Base-by-base conservation (phyloP, 2,329 filamentous ascomycete species). In the Colletotrichum tofieldiae region DNA sequence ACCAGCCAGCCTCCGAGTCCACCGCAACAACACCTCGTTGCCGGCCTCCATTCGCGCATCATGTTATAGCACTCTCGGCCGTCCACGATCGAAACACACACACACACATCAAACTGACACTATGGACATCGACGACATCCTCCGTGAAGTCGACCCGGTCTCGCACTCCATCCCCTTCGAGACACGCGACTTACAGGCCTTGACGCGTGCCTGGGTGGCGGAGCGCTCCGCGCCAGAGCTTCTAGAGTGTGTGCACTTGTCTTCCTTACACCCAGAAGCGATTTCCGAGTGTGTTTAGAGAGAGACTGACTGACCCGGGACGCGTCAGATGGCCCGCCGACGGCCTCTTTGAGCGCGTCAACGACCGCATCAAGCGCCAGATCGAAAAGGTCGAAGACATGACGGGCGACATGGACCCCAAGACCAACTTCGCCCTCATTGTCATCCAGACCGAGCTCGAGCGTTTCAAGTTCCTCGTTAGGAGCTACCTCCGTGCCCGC, bases 371-470 rank as follows among this genome's bases (percentile, higher is more conserved):
- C 75, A 90, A 91, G 76, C 83, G 84, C 58, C 92, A 94, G 85
- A 93, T 93, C 78, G 89, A 92, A 81, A 88, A 87, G 76, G 90
- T 94, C 74, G 92, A 94, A 83, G 89, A 92, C 71, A 89, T 95
- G 87, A 96, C 93, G 16, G 93, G 93, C 74, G 92, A 93, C 79
- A 93, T 95, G 90, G 95, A 97, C 78, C 93, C 95, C 58, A 95
- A 93, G 82, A 92, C 94, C 75, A 98, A 98, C 81, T 98, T 99
- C 81, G 91, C 91, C 73, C 91, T 98, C 78, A 98, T 98, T 60
- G 93, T 99, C 74, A 92, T 98, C 66, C 96, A 99, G 85, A 98
- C 97, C 8, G 96, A 99, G 84, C 89, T 99, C 66, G 95, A 98
- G 81, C 89, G 96, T 56, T 97, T 94, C 83, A 98, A 98, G 84